phyloP scores from a whole-genome alignment of 192 early-diverging fungal genomes.

The Coemansia reversa region DNA sequence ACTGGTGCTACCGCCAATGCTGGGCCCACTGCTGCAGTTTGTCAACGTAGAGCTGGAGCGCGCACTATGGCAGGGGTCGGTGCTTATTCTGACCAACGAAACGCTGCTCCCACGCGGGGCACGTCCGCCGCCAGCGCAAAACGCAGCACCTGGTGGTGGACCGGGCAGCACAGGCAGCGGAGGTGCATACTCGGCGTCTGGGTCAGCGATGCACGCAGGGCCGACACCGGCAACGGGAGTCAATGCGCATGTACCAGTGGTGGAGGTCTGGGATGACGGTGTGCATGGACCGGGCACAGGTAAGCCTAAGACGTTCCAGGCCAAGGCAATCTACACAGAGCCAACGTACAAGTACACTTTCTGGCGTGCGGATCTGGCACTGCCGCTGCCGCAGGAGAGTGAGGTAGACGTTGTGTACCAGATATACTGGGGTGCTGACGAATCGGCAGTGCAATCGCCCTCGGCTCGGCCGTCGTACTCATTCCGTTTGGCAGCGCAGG shows the following conservation, averaged over 20 bases:
- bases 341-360: slow-evolving; percentile 53
- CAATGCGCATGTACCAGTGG: slow-evolving; percentile 29
- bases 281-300: slow-evolving; percentile 50
- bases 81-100: slow-evolving; percentile 52
- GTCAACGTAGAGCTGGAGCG: slow-evolving; percentile 48
- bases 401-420: slow-evolving; percentile 47
- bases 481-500: slow-evolving; percentile 51
- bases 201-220: slow-evolving; percentile 32
- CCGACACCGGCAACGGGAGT: slow-evolving; percentile 14
- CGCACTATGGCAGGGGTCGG: slow-evolving; percentile 49
- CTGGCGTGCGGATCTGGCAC: slow-evolving; percentile 41
- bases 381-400: slow-evolving; percentile 39
- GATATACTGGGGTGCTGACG: slow-evolving; percentile 48
- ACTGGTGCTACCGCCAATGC: slow-evolving; percentile 35
- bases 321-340: slow-evolving; percentile 47
- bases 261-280: slow-evolving; percentile 52
- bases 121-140: slow-evolving; percentile 11
- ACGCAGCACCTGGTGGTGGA: slow-evolving; percentile 1
- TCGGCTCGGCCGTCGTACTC: slow-evolving; percentile 35
- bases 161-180: slow-evolving; percentile 11
- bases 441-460: slow-evolving; percentile 36
- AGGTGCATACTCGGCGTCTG: slow-evolving; percentile 7
- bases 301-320: slow-evolving; percentile 47
- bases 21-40: slow-evolving; percentile 53
- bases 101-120: slow-evolving; percentile 34